Percentiles rank a stretch among this genome's conserved stretches.
Evolutionary conservation across 108 stramenopile genomes (phyloP).

Genomic region (Skeletonema marinoi): DNA sequence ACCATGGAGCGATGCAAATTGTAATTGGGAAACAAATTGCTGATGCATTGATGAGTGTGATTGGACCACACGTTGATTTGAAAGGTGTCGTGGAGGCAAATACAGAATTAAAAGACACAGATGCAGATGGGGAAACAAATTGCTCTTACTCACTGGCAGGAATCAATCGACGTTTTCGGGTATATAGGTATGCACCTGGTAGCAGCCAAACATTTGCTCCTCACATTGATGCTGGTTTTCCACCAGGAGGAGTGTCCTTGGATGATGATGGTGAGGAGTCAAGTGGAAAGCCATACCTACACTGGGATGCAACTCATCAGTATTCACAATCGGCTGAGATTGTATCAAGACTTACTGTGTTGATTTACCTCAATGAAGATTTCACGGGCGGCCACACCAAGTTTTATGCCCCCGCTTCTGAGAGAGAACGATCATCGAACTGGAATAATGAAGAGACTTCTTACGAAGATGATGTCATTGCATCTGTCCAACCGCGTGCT

Average conservation of each 20-base stretch:
- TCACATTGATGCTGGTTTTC: constrained; percentile 90
- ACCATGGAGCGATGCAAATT: constrained; percentile 82
- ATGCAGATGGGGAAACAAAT: neutral
- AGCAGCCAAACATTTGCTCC: constrained; percentile 75
- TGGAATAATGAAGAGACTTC: constrained; percentile 8
- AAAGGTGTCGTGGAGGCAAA: constrained; percentile 42
- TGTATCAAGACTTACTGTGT: constrained; percentile 76
- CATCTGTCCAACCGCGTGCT: constrained; percentile 65
- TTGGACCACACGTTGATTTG: constrained; percentile 70
- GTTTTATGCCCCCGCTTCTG: constrained; percentile 62
- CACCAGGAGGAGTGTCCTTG: constrained; percentile 73
- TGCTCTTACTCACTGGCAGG: constrained; percentile 50
- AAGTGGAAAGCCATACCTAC: constrained; percentile 17
- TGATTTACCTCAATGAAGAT: constrained; percentile 89
- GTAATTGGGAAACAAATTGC: constrained; percentile 60
- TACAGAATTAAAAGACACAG: constrained; percentile 4
- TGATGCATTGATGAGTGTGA: constrained; percentile 44
- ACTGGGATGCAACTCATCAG: constrained; percentile 49
- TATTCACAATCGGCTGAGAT: constrained; percentile 41
- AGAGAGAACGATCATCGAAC: constrained; percentile 8
- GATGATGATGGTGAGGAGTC: constrained; percentile 19
- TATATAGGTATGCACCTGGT: constrained; percentile 75
- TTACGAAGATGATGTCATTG: constrained; percentile 42
- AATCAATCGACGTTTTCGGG: constrained; percentile 76
- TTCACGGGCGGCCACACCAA: constrained; percentile 88